Conservation (phyloP, 805 yeast genomes). For the Monosporozyma solicola region DNA sequence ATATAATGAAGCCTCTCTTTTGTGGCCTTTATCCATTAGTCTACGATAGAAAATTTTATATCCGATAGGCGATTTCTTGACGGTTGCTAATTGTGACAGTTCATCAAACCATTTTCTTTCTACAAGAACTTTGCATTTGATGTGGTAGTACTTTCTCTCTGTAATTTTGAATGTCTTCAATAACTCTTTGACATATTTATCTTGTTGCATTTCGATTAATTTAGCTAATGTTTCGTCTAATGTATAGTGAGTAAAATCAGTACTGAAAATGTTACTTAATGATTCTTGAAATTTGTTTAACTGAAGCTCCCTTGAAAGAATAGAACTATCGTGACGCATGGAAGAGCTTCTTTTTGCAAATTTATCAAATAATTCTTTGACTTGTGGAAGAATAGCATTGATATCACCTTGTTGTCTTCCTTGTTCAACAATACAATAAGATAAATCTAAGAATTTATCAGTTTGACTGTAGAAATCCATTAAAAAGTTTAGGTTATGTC, state of each 20-base stretch:
- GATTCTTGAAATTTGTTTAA: constrained; percentile 38
- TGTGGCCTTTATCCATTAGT: constrained; percentile 45
- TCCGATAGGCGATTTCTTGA: constrained; percentile 60
- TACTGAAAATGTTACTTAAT: constrained; percentile 35
- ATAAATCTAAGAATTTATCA: constrained; percentile 44
- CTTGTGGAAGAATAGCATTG: constrained; percentile 29
- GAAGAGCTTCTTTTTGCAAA: constrained; percentile 8
- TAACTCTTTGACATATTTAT: constrained; percentile 39
- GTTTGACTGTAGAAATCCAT: constrained; percentile 56
- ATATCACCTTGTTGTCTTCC: constrained; percentile 28
- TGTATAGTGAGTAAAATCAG: constrained; percentile 35
- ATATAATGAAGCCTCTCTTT: constrained; percentile 51
- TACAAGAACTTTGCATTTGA: constrained; percentile 42
- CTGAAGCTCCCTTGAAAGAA: constrained; percentile 37
- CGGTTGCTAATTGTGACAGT: constrained; percentile 42
- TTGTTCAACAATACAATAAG: constrained; percentile 33
- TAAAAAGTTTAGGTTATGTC: constrained; percentile 32
- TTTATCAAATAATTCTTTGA: constrained; percentile 23
- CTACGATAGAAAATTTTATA: constrained; percentile 54
- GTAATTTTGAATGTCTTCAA: constrained; percentile 46
- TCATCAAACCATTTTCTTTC: constrained; percentile 45
- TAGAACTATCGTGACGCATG: constrained; percentile 13
- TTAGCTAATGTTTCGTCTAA: constrained; percentile 40
- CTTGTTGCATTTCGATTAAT: constrained; percentile 42
- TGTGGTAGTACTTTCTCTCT: constrained; percentile 48